Evolutionary conservation across 1,284 basidiomycete genomes (phyloP).

Genomic region (Ceratobasidium sp.): DNA sequence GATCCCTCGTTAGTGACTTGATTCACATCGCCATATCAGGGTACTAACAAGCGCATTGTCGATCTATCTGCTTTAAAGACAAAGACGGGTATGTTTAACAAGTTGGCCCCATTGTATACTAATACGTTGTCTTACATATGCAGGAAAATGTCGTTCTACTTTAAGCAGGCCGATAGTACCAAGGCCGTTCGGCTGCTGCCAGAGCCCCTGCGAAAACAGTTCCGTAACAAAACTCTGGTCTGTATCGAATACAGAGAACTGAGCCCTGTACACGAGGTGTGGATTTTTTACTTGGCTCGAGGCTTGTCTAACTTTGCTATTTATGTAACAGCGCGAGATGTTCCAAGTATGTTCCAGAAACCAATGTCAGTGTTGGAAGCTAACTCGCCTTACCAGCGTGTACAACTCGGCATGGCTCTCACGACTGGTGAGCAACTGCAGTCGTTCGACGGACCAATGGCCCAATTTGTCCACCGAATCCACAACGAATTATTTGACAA

Average conservation of each 20-base stretch:
- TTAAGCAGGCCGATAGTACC: conserved; percentile 38
- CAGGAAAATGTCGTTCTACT: conserved; percentile 44
- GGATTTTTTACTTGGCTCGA: not conserved
- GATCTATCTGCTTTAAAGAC: conserved; percentile 11
- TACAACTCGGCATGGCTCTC: conserved; percentile 40
- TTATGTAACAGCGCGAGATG: conserved; percentile 43
- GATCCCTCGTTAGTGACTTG: conserved; percentile 35
- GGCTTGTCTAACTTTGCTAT: conserved; percentile 11
- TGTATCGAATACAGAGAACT: conserved; percentile 47
- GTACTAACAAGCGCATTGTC: not conserved
- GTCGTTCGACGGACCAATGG: conserved; percentile 30
- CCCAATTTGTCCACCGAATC: conserved; percentile 27
- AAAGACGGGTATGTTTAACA: conserved; percentile 31
- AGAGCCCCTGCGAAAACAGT: conserved; percentile 33
- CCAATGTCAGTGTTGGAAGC: too few relatives aligned
- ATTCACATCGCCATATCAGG: not conserved
- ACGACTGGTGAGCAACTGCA: conserved; percentile 35
- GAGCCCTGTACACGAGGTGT: conserved; percentile 18
- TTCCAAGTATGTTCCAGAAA: conserved; percentile 44
- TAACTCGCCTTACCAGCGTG: conserved; percentile 9
- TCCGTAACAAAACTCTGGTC: conserved; percentile 46
- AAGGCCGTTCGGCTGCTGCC: conserved; percentile 41
- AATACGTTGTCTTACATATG: not conserved
- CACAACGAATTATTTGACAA: conserved; percentile 23
- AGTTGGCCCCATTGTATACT: not conserved